Evolutionary conservation across 139 green algal genomes (phyloP).

Genomic region (Dunaliella primolecta): DNA sequence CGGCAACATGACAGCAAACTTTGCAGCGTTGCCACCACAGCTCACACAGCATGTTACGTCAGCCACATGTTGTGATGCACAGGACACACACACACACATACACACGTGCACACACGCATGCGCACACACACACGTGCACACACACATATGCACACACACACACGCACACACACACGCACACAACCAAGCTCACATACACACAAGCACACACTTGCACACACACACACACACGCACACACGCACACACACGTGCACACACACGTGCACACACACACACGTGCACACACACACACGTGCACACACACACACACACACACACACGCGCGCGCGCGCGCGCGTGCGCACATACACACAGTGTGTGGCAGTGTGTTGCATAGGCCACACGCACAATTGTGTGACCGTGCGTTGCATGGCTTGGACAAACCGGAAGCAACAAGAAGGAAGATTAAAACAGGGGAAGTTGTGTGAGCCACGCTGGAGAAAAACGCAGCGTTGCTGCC

Average conservation of each 20-base stretch:
- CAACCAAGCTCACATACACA: background rate
- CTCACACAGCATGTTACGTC: slow-evolving; percentile 88
- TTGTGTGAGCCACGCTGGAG: too few species aligned
- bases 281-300: too few species aligned
- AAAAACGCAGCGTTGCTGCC: too few species aligned
- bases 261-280: background rate
- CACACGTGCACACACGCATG: too few species aligned
- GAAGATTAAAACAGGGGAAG: too few species aligned
- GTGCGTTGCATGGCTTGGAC: too few species aligned
- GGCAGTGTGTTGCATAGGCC: too few species aligned
- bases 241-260: background rate
- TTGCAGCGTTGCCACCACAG: slow-evolving; percentile 72
- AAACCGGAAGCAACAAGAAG: too few species aligned
- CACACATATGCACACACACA: background rate
- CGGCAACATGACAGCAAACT: background rate
- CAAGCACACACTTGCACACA: background rate
- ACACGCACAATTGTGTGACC: too few species aligned
- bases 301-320: background rate
- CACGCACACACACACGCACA: background rate
- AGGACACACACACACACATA: too few species aligned
- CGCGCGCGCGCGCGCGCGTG: too few species aligned
- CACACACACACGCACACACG: background rate
- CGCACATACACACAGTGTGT: too few species aligned
- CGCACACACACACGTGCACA: background rate
- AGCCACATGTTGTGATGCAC: slow-evolving; percentile 37